Percentiles rank a stretch among this genome's conserved stretches.
phyloP scores from a whole-genome alignment of 2,329 filamentous ascomycete genomes.

The Cercospora nicotianae region DNA sequence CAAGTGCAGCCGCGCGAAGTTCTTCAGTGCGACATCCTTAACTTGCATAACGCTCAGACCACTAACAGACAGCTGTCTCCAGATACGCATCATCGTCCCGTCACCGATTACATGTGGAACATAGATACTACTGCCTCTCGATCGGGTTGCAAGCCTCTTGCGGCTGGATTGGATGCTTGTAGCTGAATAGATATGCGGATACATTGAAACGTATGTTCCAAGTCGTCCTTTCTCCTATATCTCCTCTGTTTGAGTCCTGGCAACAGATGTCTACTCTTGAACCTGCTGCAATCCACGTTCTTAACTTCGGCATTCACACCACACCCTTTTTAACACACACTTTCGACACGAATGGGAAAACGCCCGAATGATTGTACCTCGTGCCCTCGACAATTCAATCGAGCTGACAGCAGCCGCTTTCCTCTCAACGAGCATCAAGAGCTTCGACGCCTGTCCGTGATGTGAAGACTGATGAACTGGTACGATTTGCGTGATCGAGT shows the following conservation, averaged over 20 bases:
- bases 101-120: no score
- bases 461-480: neutral
- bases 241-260: neutral
- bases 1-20: no score
- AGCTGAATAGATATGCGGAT: neutral
- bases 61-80: no score
- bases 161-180: neutral
- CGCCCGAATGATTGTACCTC: neutral
- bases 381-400: neutral
- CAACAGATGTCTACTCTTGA: neutral
- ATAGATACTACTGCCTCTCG: no score
- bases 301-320: neutral
- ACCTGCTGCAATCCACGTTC: neutral
- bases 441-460: neutral
- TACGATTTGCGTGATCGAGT: neutral
- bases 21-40: no score
- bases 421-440: neutral
- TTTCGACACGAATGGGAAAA: neutral
- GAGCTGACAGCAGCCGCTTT: neutral
- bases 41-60: no score
- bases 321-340: neutral
- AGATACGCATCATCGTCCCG: no score
- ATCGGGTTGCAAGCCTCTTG: neutral
- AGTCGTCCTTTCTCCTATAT: neutral
- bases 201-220: neutral